phyloP scores from a whole-genome alignment of 768 basidiomycete species.

The Hericium rajendrae region DNA sequence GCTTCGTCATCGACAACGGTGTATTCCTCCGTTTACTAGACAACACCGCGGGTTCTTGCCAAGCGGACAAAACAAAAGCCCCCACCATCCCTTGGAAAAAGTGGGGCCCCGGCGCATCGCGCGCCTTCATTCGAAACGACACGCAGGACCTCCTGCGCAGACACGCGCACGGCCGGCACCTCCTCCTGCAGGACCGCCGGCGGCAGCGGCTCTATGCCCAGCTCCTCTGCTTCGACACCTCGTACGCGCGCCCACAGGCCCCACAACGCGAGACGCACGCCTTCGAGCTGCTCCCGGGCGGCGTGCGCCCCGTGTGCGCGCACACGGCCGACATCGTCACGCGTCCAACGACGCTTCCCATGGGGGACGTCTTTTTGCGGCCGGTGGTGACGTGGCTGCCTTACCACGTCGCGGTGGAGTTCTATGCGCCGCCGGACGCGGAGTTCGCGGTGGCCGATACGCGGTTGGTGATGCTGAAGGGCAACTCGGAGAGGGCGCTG shows the following conservation, averaged over 20 bases:
- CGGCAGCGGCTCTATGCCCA: background rate
- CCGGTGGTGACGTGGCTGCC: background rate
- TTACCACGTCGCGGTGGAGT: background rate
- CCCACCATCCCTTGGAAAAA: background rate
- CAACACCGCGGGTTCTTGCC: background rate
- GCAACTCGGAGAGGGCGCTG: no score
- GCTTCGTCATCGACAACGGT: background rate
- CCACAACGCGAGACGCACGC: background rate
- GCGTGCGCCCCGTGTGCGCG: background rate
- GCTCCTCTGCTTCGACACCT: background rate
- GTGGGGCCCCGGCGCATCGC: background rate
- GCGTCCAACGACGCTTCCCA: background rate
- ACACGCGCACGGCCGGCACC: background rate
- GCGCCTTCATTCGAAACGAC: background rate
- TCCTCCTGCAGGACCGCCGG: background rate
- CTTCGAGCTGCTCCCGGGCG: background rate
- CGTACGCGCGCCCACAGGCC: background rate
- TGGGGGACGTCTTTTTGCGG: background rate
- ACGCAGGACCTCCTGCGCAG: background rate
- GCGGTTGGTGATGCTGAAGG: background rate
- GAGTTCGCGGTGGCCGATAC: background rate
- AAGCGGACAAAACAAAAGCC: background rate
- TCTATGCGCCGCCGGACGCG: background rate
- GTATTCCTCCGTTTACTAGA: background rate
- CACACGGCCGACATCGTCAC: background rate